Base-by-base conservation (phyloP, 192 early-diverging fungal species). In the Backusella westeae region DNA sequence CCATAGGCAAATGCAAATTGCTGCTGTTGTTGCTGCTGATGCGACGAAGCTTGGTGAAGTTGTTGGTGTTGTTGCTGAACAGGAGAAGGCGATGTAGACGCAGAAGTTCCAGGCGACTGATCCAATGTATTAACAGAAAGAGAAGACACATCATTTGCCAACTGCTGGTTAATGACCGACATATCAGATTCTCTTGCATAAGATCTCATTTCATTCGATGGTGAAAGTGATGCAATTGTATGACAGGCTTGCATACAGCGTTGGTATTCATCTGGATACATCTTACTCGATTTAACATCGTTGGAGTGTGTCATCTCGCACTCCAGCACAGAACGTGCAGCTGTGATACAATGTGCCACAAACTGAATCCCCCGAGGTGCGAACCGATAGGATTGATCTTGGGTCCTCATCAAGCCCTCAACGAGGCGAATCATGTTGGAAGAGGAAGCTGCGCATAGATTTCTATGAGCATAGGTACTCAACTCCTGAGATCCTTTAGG, bases 181-280 rank as follows among this genome's bases (percentile, higher is more conserved):
- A 71, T 9, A 46, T 75, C 74, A 3, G 63, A 41, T 44, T 75
- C 74, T 32, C 41, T 66, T 42, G 63, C 59, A 44, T 66, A 65
- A 44, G 74, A 75, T 19, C 39, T 38, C 59, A 75, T 66, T 23
- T 75, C 74, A 44, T 42, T 65, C 9, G 74, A 63, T 41, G 74
- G 74, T 17, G 74, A 75, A 8, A 38, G 63, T 14, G 74, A 75
- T 23, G 63, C 63, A 32, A 67, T 12, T 29, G 63, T 65, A 19
- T 67, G 74, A 39, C 26, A 71, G 19, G 42, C 21, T 46, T 44
- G 70, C 14, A 39, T 41, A 49, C 70, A 71, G 4, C 44, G 39
- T 32, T 71, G 70, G 29, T 42, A 71, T 71, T 71, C 70, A 71
- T 71, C 70, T 17, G 42, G 6, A 39, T 44, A 44, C 5, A 44